These are phyloP conservation scores for Boehmeria nivea DNA, from an alignment of 306 rosid genomes.

Conservation along the genomic window DNA sequence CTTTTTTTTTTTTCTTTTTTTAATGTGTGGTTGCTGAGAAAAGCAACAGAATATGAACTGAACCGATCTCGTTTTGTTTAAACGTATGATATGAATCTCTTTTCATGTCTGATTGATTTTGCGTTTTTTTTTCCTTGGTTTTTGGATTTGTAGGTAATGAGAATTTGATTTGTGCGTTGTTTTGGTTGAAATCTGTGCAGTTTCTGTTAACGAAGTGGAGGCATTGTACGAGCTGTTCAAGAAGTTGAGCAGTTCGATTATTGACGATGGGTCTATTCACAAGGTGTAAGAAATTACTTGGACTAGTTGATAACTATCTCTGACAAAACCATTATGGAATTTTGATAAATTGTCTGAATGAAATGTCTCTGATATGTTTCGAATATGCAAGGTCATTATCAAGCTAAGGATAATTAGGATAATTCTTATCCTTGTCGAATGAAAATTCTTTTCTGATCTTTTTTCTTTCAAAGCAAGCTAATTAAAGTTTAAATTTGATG, in stretches of 20 bases:
- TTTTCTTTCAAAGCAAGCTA: too few relatives aligned
- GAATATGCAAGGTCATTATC: not conserved
- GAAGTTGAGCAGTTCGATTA: constrained; percentile 64
- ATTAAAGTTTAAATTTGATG: too few relatives aligned
- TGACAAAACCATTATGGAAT: too few relatives aligned
- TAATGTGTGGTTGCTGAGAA: too few relatives aligned
- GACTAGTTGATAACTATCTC: not conserved
- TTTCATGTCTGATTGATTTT: not conserved
- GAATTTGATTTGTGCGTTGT: not conserved
- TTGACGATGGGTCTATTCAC: constrained; percentile 79
- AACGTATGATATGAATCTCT: too few relatives aligned
- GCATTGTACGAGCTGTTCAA: constrained; percentile 68
- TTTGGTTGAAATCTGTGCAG: constrained; percentile 33
- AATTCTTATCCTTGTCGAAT: too few relatives aligned
- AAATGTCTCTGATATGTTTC: too few relatives aligned
- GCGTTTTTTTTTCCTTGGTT: not conserved
- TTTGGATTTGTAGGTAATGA: not conserved
- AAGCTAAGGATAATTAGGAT: too few relatives aligned
- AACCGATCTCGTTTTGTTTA: too few relatives aligned
- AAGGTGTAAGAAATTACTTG: constrained; percentile 40
- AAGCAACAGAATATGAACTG: too few relatives aligned
- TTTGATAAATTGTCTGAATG: too few relatives aligned
- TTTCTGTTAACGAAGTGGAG: constrained; percentile 63
- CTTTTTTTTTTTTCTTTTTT: not conserved
- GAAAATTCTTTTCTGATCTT: too few relatives aligned